phyloP scores from a whole-genome alignment of 1,284 basidiomycete species.

The Boletellus deceptivus region DNA sequence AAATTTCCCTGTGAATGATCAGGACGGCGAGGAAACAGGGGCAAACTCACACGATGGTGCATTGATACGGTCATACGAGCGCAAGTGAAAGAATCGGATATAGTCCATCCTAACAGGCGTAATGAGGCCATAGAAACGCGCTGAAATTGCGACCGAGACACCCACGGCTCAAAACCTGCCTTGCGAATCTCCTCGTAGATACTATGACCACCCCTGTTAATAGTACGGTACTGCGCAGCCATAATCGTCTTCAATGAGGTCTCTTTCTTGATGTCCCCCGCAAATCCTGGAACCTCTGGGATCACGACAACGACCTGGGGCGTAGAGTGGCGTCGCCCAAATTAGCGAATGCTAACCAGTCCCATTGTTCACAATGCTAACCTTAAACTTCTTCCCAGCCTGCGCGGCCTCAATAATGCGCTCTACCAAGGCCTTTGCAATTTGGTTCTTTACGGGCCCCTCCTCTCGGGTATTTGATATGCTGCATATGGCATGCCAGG shows the following conservation, averaged over 20 bases:
- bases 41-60: constrained; percentile 56
- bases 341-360: constrained; percentile 5
- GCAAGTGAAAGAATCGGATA: constrained; percentile 86
- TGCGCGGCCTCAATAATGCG: constrained; percentile 79
- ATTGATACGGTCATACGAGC: constrained; percentile 90
- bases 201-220: constrained; percentile 83
- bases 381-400: constrained; percentile 78
- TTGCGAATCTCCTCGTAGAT: constrained; percentile 83
- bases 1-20: constrained; percentile 3
- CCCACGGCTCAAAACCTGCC: constrained; percentile 81
- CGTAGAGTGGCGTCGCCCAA: background rate
- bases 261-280: constrained; percentile 78
- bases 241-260: constrained; percentile 76
- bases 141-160: constrained; percentile 13
- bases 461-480: constrained; percentile 71
- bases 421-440: constrained; percentile 79
- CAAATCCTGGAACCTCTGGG: constrained; percentile 80
- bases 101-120: constrained; percentile 58
- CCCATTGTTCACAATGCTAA: constrained; percentile 18
- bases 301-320: constrained; percentile 73
- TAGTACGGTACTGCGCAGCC: constrained; percentile 80
- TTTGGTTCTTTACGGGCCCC: constrained; percentile 75
- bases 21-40: background rate
- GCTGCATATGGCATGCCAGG: constrained; percentile 38
- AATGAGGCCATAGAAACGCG: constrained; percentile 1